Percentiles rank a stretch among this genome's conserved stretches.
phyloP scores from a whole-genome alignment of 768 basidiomycete genomes.

The Boletus huronensis region DNA sequence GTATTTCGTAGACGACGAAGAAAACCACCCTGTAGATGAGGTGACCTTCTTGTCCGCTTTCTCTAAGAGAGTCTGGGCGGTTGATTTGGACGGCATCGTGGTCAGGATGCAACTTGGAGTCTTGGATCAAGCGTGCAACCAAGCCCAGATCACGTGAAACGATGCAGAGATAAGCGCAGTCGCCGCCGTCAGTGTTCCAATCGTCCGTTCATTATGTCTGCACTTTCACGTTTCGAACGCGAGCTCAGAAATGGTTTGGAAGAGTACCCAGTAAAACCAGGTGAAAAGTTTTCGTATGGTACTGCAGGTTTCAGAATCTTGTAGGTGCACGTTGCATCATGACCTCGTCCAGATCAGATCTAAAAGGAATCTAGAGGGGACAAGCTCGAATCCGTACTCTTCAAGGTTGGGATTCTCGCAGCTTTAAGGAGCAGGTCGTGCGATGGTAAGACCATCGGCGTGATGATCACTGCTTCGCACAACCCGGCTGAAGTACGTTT shows the following conservation, averaged over 20 bases:
- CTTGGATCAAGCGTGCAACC: too few species aligned
- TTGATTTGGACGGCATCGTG: slow-evolving; percentile 72
- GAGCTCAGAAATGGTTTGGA: slow-evolving; percentile 50
- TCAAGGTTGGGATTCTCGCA: slow-evolving; percentile 88
- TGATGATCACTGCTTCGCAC: slow-evolving; percentile 99
- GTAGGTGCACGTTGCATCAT: slow-evolving; percentile 45
- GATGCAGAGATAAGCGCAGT: neutral
- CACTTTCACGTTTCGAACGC: slow-evolving; percentile 35
- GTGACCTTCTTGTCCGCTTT: slow-evolving; percentile 92
- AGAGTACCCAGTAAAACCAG: slow-evolving; percentile 67
- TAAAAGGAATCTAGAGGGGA: slow-evolving; percentile 46
- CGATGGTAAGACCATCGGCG: slow-evolving; percentile 89
- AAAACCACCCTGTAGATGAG: slow-evolving; percentile 86
- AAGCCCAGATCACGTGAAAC: slow-evolving; percentile 16
- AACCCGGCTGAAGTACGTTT: slow-evolving; percentile 89
- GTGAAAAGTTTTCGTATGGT: slow-evolving; percentile 79
- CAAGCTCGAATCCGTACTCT: slow-evolving; percentile 85
- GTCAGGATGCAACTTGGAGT: neutral
- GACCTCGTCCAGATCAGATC: slow-evolving; percentile 5
- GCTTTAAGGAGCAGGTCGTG: slow-evolving; percentile 86
- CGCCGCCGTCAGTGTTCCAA: neutral
- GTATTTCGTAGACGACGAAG: slow-evolving; percentile 75
- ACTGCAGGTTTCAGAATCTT: slow-evolving; percentile 92
- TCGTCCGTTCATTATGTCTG: slow-evolving; percentile 28
- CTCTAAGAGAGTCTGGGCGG: slow-evolving; percentile 70